These are phyloP conservation scores for Cercospora brassicicola DNA, from an alignment of 2,329 filamentous ascomycete species.

Conservation along the genomic window DNA sequence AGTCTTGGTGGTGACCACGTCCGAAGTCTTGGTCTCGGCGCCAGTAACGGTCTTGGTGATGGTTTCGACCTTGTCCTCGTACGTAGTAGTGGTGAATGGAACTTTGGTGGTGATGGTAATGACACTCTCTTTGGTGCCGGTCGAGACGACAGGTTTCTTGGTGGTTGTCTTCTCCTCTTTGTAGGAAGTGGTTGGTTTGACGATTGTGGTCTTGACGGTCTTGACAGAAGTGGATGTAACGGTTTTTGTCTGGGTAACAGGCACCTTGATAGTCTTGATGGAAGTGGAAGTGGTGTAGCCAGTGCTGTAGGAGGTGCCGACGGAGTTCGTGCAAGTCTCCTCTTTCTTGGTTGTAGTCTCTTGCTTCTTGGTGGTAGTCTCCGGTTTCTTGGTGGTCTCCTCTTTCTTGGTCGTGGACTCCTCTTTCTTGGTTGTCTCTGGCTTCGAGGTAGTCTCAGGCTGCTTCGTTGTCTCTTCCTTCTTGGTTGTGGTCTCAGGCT, in stretches of 20 bases:
- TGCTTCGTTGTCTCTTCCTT: not conserved
- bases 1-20: conserved; percentile 1
- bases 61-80: not conserved
- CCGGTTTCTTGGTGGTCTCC: not conserved
- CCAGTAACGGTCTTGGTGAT: conserved; percentile 6
- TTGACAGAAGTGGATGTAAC: conserved; percentile 14
- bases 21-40: conserved; percentile 7
- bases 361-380: not conserved
- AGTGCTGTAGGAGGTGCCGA: conserved; percentile 16
- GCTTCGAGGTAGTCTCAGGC: not conserved
- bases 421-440: not conserved
- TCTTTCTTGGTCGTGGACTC: not conserved
- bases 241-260: conserved; percentile 11
- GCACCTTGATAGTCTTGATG: conserved; percentile 13
- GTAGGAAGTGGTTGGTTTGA: conserved; percentile 8
- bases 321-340: conserved; percentile 15
- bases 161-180: not conserved
- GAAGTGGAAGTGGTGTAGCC: conserved; percentile 17
- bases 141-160: not conserved
- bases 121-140: not conserved
- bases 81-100: conserved; percentile 6
- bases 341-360: not conserved
- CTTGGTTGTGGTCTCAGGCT: not conserved
- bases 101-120: conserved; percentile 13
- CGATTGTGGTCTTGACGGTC: conserved; percentile 13